These are phyloP conservation scores for Lipomyces starkeyi DNA, from an alignment of 805 yeast species.

Conservation along the genomic window DNA sequence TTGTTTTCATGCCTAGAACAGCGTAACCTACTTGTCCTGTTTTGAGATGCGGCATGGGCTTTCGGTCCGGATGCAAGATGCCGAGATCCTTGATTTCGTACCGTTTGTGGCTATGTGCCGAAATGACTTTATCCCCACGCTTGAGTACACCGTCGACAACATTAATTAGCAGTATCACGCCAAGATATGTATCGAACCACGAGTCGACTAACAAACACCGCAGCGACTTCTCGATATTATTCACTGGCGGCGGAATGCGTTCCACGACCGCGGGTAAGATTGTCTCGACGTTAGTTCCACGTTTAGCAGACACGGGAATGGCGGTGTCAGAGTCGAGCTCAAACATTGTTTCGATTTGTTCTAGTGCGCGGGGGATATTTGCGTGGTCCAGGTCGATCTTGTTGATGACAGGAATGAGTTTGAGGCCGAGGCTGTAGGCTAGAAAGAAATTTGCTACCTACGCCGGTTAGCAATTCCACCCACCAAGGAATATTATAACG, in stretches of 20 bases:
- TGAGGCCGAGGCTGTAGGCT: slow-evolving; percentile 83
- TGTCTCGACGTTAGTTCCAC: slow-evolving; percentile 78
- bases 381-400: slow-evolving; percentile 91
- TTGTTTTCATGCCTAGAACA: slow-evolving; percentile 91
- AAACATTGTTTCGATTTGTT: slow-evolving; percentile 83
- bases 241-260: slow-evolving; percentile 79
- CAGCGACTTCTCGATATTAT: slow-evolving; percentile 58
- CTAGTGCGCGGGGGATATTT: slow-evolving; percentile 77
- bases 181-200: slow-evolving; percentile 93
- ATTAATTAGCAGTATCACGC: slow-evolving; percentile 84
- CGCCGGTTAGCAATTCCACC: background rate
- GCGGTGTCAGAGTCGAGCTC: slow-evolving; percentile 77
- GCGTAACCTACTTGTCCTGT: slow-evolving; percentile 97
- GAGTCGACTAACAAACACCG: slow-evolving; percentile 90
- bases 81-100: slow-evolving; percentile 94
- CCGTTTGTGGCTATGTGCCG: slow-evolving; percentile 75
- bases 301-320: slow-evolving; percentile 88
- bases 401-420: slow-evolving; percentile 85
- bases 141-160: slow-evolving; percentile 81
- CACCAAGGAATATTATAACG: background rate
- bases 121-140: slow-evolving; percentile 74
- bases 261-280: slow-evolving; percentile 84
- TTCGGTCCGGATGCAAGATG: slow-evolving; percentile 89
- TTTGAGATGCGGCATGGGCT: slow-evolving; percentile 63
- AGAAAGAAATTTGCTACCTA: slow-evolving; percentile 84